Conservation (phyloP, 78 protist genomes). For the Dictyostelium purpureum region DNA sequence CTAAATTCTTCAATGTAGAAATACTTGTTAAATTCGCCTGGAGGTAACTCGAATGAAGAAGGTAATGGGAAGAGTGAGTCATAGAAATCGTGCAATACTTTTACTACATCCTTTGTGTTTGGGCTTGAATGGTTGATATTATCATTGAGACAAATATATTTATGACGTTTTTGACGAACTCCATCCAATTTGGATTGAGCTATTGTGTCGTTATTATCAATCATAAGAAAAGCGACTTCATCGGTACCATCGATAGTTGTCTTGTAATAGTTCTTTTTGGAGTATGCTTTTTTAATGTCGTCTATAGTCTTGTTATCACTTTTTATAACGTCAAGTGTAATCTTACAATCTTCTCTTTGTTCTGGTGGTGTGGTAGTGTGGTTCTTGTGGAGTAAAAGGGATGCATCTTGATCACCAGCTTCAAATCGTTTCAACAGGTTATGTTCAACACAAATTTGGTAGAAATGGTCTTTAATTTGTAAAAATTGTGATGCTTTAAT, state of each 20-base stretch:
- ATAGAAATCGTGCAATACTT: conserved; percentile 81
- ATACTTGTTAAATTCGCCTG: conserved; percentile 8
- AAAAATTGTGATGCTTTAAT: background rate
- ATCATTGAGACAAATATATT: conserved; percentile 93
- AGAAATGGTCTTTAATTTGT: background rate
- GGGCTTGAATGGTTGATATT: conserved; percentile 86
- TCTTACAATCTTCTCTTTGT: conserved; percentile 1
- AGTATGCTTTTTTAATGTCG: conserved; percentile 4
- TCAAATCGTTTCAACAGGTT: background rate
- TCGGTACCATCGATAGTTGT: conserved; percentile 76
- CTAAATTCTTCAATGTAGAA: conserved; percentile 18
- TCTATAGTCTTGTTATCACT: conserved; percentile 32
- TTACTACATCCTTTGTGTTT: background rate
- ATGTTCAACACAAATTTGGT: conserved; percentile 3
- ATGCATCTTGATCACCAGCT: background rate
- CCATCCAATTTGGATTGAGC: conserved; percentile 74
- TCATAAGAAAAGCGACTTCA: conserved; percentile 89
- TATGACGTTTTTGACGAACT: conserved; percentile 74
- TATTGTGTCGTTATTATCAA: conserved; percentile 60
- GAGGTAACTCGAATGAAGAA: conserved; percentile 87
- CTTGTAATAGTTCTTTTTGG: conserved; percentile 1
- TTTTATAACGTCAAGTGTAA: conserved; percentile 20
- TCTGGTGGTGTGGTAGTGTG: background rate
- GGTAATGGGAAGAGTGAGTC: conserved; percentile 86
- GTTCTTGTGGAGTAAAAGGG: background rate